Base-by-base conservation (phyloP, 139 green algal genomes). In the Chlamydomonas schloesseri region DNA sequence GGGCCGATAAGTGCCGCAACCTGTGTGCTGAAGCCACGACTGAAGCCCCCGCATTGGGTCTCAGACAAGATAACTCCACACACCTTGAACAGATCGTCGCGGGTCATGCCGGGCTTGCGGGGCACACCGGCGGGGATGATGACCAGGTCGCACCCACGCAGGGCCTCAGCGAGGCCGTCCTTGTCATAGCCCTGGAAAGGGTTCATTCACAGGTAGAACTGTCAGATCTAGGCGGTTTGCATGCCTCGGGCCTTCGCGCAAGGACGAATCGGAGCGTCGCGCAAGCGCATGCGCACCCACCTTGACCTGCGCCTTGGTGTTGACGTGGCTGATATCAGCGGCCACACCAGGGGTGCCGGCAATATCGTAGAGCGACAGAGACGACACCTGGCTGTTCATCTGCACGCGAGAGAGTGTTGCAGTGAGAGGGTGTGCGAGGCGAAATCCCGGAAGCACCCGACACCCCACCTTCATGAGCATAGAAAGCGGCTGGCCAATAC, bases 31-130 rank as follows among this genome's bases (percentile, higher is more conserved):
- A n/a, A n/a, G n/a, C n/a, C n/a, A n/a, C n/a, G n/a, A n/a, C n/a
- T n/a, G n/a, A n/a, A n/a, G n/a, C n/a, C n/a, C n/a, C n/a, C n/a
- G n/a, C n/a, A n/a, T n/a, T n/a, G n/a, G n/a, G n/a, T n/a, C n/a
- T n/a, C n/a, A n/a, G n/a, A n/a, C n/a, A n/a, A n/a, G n/a, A n/a
- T n/a, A n/a, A n/a, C n/a, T n/a, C n/a, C n/a, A n/a, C 96, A 93
- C 83, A 98, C 98, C 90, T 99, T 98, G 95, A 99, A 99, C 37
- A 99, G 95, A 81, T 99, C 98, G 88, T 99, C 97, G 80, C 98
- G 95, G 57, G 97, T 99, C 98, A 99, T 99, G 84, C 98, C 98
- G 28, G 98, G 98, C 94, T 99, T 99, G 81, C 98, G 93, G 11
- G 98, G 98, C 71, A 99, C 96, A 50, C 98, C 98, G 8, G 98